Conservation (phyloP, 179 eudicot species). For the Heliamphora pulchella region DNA sequence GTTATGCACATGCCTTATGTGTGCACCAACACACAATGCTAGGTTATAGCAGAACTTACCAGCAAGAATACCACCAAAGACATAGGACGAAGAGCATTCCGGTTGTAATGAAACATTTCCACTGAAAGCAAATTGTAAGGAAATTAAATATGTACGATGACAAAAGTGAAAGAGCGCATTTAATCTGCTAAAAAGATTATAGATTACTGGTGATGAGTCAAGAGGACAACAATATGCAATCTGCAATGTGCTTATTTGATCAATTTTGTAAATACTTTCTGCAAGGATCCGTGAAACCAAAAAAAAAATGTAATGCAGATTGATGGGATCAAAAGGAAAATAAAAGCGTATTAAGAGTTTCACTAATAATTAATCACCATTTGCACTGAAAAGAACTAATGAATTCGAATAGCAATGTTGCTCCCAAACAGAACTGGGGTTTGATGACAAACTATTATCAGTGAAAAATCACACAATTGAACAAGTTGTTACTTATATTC, state of each 20-base stretch:
- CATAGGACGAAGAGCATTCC: constrained; percentile 44
- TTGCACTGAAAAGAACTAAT: not conserved
- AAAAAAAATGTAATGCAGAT: not conserved
- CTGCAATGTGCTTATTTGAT: constrained; percentile 9
- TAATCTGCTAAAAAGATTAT: not conserved
- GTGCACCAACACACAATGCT: not conserved
- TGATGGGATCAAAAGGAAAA: constrained; percentile 11
- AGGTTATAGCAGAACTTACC: constrained; percentile 48
- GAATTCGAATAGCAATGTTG: not conserved
- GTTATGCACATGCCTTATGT: not conserved
- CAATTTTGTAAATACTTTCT: not conserved
- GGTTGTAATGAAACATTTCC: constrained; percentile 67
- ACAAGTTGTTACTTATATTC: not conserved
- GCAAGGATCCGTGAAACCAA: not conserved
- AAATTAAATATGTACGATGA: not conserved
- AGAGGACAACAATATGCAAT: constrained; percentile 4
- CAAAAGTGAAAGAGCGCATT: not conserved
- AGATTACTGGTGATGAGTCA: not conserved
- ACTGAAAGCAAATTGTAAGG: constrained; percentile 36
- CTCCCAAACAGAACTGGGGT: not conserved
- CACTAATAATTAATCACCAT: not conserved
- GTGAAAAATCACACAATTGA: not conserved
- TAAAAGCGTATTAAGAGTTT: not conserved
- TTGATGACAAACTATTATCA: not conserved
- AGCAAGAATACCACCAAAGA: constrained; percentile 94